Evolutionary conservation across 2,329 filamentous ascomycete genomes (phyloP).

Genomic region (Monosporascus sp.): DNA sequence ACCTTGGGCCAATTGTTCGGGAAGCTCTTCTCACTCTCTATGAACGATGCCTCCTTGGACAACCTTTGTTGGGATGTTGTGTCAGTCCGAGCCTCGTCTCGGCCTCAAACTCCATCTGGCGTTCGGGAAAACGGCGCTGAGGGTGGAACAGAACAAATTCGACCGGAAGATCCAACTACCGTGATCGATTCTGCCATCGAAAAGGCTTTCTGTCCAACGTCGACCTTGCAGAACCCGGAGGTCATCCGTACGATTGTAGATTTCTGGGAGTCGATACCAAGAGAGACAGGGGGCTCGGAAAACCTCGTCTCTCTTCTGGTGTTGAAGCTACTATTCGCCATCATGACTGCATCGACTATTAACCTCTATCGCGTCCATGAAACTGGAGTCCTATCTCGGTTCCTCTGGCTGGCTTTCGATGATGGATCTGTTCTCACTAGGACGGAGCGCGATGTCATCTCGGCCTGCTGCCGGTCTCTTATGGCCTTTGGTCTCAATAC

Average conservation of each 20-base stretch:
- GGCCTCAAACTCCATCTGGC: conserved; percentile 9
- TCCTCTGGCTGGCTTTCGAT: conserved; percentile 58
- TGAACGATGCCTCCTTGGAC: conserved; percentile 72
- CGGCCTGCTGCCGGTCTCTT: conserved; percentile 63
- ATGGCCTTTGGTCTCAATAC: conserved; percentile 71
- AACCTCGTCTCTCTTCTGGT: conserved; percentile 58
- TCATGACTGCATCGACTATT: conserved; percentile 57
- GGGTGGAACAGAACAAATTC: background rate
- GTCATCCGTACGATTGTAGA: conserved; percentile 58
- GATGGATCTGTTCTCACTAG: conserved; percentile 44
- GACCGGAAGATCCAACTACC: conserved; percentile 4
- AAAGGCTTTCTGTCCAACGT: conserved; percentile 45
- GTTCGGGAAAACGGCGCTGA: conserved; percentile 12
- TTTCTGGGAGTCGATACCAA: conserved; percentile 59
- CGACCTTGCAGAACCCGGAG: conserved; percentile 54
- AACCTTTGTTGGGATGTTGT: conserved; percentile 54
- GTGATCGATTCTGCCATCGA: conserved; percentile 35
- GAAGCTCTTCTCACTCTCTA: conserved; percentile 71
- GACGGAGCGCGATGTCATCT: conserved; percentile 54
- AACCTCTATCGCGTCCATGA: conserved; percentile 69
- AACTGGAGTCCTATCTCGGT: conserved; percentile 63
- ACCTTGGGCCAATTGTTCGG: conserved; percentile 72
- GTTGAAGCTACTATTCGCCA: conserved; percentile 55
- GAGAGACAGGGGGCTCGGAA: conserved; percentile 36
- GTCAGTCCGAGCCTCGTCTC: conserved; percentile 7